phyloP scores from a whole-genome alignment of 164 flowering plant genomes.

The Cinnamomum micranthum region DNA sequence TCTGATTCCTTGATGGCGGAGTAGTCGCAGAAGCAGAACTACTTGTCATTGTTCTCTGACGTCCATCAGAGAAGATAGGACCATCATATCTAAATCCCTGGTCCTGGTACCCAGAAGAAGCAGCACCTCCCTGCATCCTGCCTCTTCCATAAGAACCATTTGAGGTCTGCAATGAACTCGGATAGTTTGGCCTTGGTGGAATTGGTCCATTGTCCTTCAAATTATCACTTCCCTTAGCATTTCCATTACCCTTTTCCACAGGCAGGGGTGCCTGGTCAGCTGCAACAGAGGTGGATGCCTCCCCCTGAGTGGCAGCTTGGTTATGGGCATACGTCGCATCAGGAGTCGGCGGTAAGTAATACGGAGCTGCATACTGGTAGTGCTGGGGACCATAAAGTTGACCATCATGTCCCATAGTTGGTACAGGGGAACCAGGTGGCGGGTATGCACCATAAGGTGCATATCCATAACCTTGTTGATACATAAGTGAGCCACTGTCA shows the following conservation, averaged over 20 bases:
- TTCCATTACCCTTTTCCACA: slow-evolving; percentile 40
- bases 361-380: slow-evolving; percentile 65
- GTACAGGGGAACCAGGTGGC: slow-evolving; percentile 64
- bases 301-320: slow-evolving; percentile 29
- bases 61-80: slow-evolving; percentile 39
- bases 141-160: slow-evolving; percentile 49
- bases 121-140: slow-evolving; percentile 35
- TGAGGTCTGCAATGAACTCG: slow-evolving; percentile 28
- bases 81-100: slow-evolving; percentile 46
- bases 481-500: slow-evolving; percentile 58
- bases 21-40: slow-evolving; percentile 24
- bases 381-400: slow-evolving; percentile 76
- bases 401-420: slow-evolving; percentile 72
- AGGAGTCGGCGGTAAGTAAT: slow-evolving; percentile 48
- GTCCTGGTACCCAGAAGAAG: slow-evolving; percentile 55
- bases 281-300: slow-evolving; percentile 39
- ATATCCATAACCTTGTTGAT: slow-evolving; percentile 69
- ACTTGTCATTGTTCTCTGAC: slow-evolving; percentile 32
- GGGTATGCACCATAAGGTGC: slow-evolving; percentile 69
- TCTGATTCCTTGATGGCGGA: slow-evolving; percentile 46
- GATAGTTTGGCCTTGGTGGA: slow-evolving; percentile 33
- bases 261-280: slow-evolving; percentile 52
- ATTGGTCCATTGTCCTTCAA: slow-evolving; percentile 40
- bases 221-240: slow-evolving; percentile 31
- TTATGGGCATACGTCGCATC: slow-evolving; percentile 35